These are phyloP conservation scores for Auxenochlorella pyrenoidosa DNA, from an alignment of 139 green algal species.

Conservation along the genomic window DNA sequence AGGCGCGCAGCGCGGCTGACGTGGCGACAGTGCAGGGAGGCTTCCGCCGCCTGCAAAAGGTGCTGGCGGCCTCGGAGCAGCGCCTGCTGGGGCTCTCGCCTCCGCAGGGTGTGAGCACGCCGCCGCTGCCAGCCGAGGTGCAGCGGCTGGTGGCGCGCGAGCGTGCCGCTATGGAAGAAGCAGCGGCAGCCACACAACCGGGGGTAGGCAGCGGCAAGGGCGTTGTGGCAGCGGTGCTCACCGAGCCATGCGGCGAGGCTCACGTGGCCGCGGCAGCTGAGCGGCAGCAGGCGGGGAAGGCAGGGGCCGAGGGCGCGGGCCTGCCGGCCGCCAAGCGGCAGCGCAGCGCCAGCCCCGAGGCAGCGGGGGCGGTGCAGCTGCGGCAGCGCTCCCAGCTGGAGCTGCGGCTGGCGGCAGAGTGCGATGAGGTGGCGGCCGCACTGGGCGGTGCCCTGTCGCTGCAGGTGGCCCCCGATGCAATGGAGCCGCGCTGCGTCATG, in stretches of 20 bases:
- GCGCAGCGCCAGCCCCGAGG: conserved; percentile 20
- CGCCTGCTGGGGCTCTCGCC: neutral
- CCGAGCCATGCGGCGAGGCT: neutral
- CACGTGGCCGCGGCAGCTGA: neutral
- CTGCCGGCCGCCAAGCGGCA: conserved; percentile 1
- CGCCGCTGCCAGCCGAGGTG: conserved; percentile 23
- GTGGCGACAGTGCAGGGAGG: neutral
- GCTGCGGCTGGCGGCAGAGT: neutral
- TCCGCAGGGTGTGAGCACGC: neutral
- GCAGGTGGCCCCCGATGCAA: neutral
- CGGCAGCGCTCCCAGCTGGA: conserved; percentile 6
- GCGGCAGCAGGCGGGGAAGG: neutral
- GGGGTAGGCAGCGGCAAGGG: neutral
- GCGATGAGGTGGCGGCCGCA: neutral
- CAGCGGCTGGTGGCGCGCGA: neutral
- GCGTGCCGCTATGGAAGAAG: neutral
- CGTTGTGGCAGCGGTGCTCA: neutral
- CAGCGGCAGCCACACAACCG: neutral
- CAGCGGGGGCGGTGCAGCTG: neutral
- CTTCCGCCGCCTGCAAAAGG: neutral
- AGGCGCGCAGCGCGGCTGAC: neutral
- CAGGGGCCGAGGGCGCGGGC: neutral
- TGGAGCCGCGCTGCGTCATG: neutral
- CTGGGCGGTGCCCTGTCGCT: neutral
- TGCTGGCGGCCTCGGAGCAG: neutral